Evolutionary conservation across 345 rosid species (phyloP), one percentile per base, ranked within the genome.

Genomic region (Clarkia xantiana): DNA sequence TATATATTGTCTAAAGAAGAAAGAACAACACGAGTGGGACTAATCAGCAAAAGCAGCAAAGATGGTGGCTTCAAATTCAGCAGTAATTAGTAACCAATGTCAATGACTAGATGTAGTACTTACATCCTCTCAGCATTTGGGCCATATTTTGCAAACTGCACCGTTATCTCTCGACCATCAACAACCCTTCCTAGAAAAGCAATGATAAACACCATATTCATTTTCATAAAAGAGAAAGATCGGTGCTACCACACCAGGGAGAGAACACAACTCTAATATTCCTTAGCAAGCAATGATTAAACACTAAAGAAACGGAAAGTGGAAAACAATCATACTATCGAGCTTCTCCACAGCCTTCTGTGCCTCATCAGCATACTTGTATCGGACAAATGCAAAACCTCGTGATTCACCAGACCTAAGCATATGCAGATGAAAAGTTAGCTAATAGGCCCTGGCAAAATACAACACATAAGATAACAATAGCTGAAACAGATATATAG

Each of bases 91-190:
- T 29, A 29, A 29, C 36, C 3, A 5, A 29, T 29, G 9, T 29
- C 36, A 3, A 29, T 29, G 36, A 7, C 6, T 4, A 53, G 57
- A 53, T 19, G 11, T 12, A 3, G 25, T 14, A 57, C 94, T 72
- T 70, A 90, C 97, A 86, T 90, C 59, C 71, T 81, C 71, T 86
- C 97, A 40, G 98, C 94, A 78, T 83, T 81, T 11, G 98, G 96
- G 12, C 98, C 98, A 54, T 91, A 86, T 42, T 91, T 91, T 0
- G 98, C 94, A 71, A 91, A 84, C 39, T 91, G 98, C 59, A 91
- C 98, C n/a, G 89, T 86, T 43, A 91, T 91, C 61, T 91, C 98
- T 40, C 96, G 76, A 40, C 96, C 96, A 72, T 86, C 98, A 44
- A 91, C 98, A 47, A 84, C 79, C 67, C 80, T 74, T 55, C 98